Conservation (phyloP, 345 rosid genomes). For the Euclidium syriacum region DNA sequence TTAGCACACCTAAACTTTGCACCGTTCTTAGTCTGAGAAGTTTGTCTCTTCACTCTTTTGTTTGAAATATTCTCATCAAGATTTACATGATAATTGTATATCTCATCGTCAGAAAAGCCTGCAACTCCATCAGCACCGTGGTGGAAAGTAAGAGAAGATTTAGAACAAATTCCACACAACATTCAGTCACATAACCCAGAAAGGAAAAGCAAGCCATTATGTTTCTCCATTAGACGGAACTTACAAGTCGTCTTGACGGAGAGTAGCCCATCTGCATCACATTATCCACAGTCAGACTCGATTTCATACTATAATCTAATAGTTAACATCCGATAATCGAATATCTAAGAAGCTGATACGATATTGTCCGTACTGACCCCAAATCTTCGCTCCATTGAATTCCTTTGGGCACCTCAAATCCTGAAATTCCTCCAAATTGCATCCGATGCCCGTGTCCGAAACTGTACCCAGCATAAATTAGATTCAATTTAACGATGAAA, state of each 20-base stretch:
- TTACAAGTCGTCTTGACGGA: conserved; percentile 70
- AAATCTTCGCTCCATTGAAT: conserved; percentile 35
- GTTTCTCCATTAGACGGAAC: too few species aligned
- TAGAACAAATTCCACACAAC: not conserved
- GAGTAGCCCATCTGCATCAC: conserved; percentile 73
- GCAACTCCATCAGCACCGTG: conserved; percentile 20
- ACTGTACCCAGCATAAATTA: conserved; percentile 32
- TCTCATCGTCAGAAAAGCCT: conserved; percentile 58
- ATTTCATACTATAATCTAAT: not conserved
- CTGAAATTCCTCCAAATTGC: conserved; percentile 58
- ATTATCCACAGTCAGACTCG: conserved; percentile 1
- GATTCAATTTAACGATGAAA: not conserved
- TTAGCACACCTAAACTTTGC: conserved; percentile 58
- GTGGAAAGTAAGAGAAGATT: not conserved
- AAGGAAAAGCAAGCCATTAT: too few species aligned
- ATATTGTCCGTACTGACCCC: conserved; percentile 27
- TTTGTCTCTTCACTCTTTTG: conserved; percentile 47
- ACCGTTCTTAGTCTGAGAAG: conserved; percentile 72
- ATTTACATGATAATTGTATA: conserved; percentile 51
- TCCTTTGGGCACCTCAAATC: conserved; percentile 31
- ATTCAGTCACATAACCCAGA: not conserved
- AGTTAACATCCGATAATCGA: not conserved
- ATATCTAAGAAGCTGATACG: not conserved
- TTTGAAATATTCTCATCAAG: conserved; percentile 40
- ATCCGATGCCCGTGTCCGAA: conserved; percentile 70